Evolutionary conservation across 2,329 filamentous ascomycete species (phyloP).

Genomic region (Sarocladium oryzae): DNA sequence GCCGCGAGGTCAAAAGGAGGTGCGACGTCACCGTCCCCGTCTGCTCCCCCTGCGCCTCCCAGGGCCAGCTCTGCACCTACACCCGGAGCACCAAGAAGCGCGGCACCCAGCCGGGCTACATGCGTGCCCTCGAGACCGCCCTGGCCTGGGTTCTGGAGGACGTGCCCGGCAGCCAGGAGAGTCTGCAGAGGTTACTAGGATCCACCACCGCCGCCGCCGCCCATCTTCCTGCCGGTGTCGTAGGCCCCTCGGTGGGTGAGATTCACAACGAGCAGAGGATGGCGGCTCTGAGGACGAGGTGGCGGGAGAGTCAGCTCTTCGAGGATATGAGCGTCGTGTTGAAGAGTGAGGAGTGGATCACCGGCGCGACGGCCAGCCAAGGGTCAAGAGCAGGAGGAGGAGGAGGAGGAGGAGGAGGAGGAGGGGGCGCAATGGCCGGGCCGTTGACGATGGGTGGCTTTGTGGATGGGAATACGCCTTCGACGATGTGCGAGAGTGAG

Average conservation of each 20-base stretch:
- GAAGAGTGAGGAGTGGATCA: conserved; percentile 7
- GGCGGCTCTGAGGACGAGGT: neutral
- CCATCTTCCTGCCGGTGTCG: neutral
- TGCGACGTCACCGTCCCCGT: conserved; percentile 7
- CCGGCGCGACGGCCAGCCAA: neutral
- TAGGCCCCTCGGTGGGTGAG: neutral
- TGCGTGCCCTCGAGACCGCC: neutral
- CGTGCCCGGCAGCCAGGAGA: conserved; percentile 1
- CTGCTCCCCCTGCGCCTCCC: conserved; percentile 1
- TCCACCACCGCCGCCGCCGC: neutral
- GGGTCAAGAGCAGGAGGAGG: neutral
- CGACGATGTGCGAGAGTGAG: conserved; percentile 6
- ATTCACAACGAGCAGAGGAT: conserved; percentile 6
- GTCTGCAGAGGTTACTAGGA: conserved; percentile 1
- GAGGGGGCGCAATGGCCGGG: neutral
- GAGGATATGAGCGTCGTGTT: conserved; percentile 8
- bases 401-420: neutral
- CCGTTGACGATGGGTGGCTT: neutral
- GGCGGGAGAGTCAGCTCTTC: conserved; percentile 3
- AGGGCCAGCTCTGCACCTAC: conserved; percentile 6
- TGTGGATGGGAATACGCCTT: conserved; percentile 2
- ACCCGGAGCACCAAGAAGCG: conserved; percentile 7
- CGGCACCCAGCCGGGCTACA: conserved; percentile 6
- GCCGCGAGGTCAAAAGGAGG: conserved; percentile 4
- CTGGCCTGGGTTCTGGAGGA: conserved; percentile 6